These are phyloP conservation scores for Scleroderma bovista DNA, from an alignment of 768 basidiomycete genomes.

Conservation along the genomic window DNA sequence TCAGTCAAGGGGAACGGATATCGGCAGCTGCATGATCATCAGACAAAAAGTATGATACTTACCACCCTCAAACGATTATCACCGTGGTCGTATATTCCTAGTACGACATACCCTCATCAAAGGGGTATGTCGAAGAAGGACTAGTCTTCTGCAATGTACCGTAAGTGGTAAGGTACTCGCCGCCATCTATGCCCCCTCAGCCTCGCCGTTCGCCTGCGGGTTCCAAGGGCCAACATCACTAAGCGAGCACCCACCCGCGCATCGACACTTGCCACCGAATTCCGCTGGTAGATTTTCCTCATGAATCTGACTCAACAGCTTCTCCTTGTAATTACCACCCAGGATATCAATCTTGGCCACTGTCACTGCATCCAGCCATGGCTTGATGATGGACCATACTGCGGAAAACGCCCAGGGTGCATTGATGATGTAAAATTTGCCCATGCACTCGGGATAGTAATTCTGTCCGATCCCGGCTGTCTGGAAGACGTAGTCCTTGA, in stretches of 20 bases:
- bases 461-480: conserved; percentile 82
- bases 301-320: conserved; percentile 77
- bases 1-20: conserved; percentile 28
- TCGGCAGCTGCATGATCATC: neutral
- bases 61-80: too few relatives aligned
- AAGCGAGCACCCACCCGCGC: conserved; percentile 75
- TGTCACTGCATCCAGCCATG: conserved; percentile 93
- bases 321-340: conserved; percentile 62
- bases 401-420: conserved; percentile 89
- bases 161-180: neutral
- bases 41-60: neutral
- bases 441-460: conserved; percentile 92
- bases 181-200: neutral
- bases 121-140: neutral
- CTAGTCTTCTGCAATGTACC: neutral
- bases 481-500: conserved; percentile 84
- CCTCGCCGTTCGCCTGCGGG: conserved; percentile 8
- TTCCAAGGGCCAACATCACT: conserved; percentile 95
- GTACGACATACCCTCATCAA: neutral
- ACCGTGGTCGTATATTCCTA: neutral
- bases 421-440: conserved; percentile 98
- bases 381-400: conserved; percentile 86
- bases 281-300: conserved; percentile 78
- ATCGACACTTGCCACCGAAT: conserved; percentile 79
- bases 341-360: conserved; percentile 92